A percentile compares a stretch with the other conserved stretches of the same genome.
Evolutionary conservation across 495 filamentous ascomycete species (phyloP).

Genomic region (Penicilliopsis zonata): DNA sequence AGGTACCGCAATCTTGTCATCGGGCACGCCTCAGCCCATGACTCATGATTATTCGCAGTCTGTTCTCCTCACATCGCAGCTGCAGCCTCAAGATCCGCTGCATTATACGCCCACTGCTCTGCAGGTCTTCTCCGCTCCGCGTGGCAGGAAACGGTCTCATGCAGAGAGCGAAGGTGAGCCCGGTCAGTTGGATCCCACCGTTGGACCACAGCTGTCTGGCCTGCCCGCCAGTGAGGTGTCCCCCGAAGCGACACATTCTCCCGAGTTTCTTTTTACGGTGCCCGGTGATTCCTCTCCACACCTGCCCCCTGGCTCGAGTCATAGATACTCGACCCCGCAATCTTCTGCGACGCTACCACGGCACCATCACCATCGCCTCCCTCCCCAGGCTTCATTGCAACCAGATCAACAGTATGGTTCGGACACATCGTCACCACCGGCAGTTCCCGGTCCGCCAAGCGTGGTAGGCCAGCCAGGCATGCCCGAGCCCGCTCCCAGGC

Average conservation of each 20-base stretch:
- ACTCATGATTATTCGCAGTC: constrained; percentile 18
- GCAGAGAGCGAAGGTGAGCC: constrained; percentile 15
- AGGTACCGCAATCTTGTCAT: constrained; percentile 17
- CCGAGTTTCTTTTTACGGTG: constrained; percentile 20
- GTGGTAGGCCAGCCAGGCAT: constrained; percentile 75
- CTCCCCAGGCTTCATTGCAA: constrained; percentile 43
- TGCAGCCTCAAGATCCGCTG: constrained; percentile 17
- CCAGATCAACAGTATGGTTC: constrained; percentile 12
- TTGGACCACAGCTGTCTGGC: constrained; percentile 15
- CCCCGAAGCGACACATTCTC: constrained; percentile 14
- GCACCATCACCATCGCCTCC: constrained; percentile 66
- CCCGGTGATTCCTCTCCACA: constrained; percentile 16
- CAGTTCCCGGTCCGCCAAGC: constrained; percentile 40
- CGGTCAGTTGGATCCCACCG: constrained; percentile 7
- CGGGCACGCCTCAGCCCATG: constrained; percentile 12
- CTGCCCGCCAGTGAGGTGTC: constrained; percentile 15
- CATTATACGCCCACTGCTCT: constrained; percentile 20
- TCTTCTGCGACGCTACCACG: constrained; percentile 27
- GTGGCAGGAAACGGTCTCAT: constrained; percentile 20
- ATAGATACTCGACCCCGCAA: constrained; percentile 16
- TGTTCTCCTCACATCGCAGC: constrained; percentile 15
- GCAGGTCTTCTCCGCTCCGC: constrained; percentile 15
- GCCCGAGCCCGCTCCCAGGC: constrained; percentile 63
- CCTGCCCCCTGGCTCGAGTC: constrained; percentile 14
- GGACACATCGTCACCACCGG: constrained; percentile 14